Conservation (phyloP, 768 basidiomycete genomes). For the Phanerochaete carnosa region DNA sequence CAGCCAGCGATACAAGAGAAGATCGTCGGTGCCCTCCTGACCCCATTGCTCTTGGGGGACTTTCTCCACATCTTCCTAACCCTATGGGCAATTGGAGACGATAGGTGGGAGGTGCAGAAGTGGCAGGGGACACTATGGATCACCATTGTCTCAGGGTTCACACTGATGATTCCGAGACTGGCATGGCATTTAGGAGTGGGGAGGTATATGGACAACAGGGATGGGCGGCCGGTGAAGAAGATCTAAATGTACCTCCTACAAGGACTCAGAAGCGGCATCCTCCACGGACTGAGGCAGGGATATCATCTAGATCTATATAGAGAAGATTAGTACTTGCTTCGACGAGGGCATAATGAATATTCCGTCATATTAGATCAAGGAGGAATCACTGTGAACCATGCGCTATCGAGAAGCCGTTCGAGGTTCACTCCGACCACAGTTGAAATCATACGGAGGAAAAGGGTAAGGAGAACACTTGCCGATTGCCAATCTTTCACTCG, state of each 20-base stretch:
- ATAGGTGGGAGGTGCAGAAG: constrained; percentile 53
- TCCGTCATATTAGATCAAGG: constrained; percentile 94
- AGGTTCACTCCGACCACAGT: constrained; percentile 74
- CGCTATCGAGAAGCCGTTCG: constrained; percentile 23
- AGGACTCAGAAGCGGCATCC: too few relatives aligned
- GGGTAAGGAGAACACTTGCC: not conserved
- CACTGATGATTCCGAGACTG: constrained; percentile 64
- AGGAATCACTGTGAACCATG: constrained; percentile 54
- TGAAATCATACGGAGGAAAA: constrained; percentile 56
- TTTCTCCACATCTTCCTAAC: constrained; percentile 64
- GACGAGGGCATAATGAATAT: not conserved
- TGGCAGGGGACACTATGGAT: constrained; percentile 74
- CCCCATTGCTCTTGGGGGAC: constrained; percentile 69
- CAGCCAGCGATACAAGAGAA: constrained; percentile 71
- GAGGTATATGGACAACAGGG: constrained; percentile 66
- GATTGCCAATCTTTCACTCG: not conserved
- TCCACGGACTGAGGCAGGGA: not conserved
- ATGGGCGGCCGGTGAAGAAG: constrained; percentile 33
- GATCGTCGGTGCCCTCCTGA: constrained; percentile 58
- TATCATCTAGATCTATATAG: not conserved
- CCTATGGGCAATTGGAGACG: constrained; percentile 73
- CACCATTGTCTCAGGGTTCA: constrained; percentile 59
- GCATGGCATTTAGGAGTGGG: constrained; percentile 77
- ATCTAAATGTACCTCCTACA: not conserved
- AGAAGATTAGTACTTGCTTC: not conserved